These are phyloP conservation scores for Gastrolobium bilobum DNA, from an alignment of 306 rosid genomes.

Conservation along the genomic window DNA sequence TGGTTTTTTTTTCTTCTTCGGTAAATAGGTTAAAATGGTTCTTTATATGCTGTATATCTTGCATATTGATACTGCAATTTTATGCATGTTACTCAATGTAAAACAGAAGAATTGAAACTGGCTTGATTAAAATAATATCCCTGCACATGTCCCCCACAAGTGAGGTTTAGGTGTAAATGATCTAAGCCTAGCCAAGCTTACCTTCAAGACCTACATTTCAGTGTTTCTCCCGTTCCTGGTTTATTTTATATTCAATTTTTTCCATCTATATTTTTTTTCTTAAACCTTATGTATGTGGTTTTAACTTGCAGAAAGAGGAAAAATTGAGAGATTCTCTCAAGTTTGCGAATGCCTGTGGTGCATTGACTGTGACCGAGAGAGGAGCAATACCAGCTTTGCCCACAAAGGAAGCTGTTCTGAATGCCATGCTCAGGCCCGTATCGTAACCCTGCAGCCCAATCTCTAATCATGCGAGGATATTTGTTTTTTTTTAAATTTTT, in stretches of 20 bases:
- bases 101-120: constrained; percentile 18
- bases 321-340: constrained; percentile 82
- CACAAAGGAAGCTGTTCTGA: constrained; percentile 74
- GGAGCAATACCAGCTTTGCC: constrained; percentile 99
- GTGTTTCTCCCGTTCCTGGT: not conserved
- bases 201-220: not conserved
- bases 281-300: constrained; percentile 10
- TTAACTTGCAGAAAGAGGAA: constrained; percentile 76
- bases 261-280: not conserved
- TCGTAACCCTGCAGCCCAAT: constrained; percentile 44
- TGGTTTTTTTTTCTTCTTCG: too few species aligned
- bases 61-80: not conserved
- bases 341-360: constrained; percentile 96
- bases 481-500: not conserved
- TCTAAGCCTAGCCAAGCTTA: not conserved
- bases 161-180: constrained; percentile 18
- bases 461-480: constrained; percentile 33
- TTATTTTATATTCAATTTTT: not conserved
- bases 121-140: constrained; percentile 13
- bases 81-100: not conserved
- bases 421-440: constrained; percentile 67
- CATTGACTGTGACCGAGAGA: constrained; percentile 89
- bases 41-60: too few species aligned
- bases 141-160: not conserved
- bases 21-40: too few species aligned